A percentile compares a stretch with the other conserved stretches of the same genome.
Evolutionary conservation across 1,284 basidiomycete genomes (phyloP).

Genomic region (Ceratobasidium papillatum): DNA sequence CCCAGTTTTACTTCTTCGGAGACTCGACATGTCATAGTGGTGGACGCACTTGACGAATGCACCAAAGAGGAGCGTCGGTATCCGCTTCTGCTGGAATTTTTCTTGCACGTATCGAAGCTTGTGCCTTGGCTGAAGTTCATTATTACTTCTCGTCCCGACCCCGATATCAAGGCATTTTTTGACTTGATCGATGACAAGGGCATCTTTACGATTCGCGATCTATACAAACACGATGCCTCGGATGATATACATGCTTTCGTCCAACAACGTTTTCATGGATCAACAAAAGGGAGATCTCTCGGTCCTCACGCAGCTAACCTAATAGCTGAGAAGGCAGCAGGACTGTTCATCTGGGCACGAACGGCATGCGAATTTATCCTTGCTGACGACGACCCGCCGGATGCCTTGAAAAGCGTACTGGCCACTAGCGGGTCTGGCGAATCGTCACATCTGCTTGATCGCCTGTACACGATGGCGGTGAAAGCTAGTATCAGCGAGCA

Average conservation of each 20-base stretch:
- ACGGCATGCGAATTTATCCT: slow-evolving; percentile 18
- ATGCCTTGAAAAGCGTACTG: background rate
- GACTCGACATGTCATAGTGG: background rate
- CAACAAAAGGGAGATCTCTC: background rate
- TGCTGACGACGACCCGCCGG: background rate
- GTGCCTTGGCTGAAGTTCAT: slow-evolving; percentile 13
- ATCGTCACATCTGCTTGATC: background rate
- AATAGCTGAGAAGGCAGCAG: slow-evolving; percentile 1
- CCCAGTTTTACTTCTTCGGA: background rate
- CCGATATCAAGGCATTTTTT: slow-evolving; percentile 9
- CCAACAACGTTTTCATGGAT: background rate
- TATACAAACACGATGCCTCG: background rate
- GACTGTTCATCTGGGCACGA: slow-evolving; percentile 33
- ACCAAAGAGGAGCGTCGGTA: background rate
- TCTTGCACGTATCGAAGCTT: background rate
- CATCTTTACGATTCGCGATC: background rate
- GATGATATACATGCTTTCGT: background rate
- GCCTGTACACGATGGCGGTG: slow-evolving; percentile 8
- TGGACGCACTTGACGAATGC: slow-evolving; percentile 41
- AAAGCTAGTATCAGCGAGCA: background rate
- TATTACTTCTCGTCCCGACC: slow-evolving; percentile 19
- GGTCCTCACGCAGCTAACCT: background rate
- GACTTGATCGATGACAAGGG: too few species aligned
- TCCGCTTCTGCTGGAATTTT: background rate
- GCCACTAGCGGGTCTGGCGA: background rate